Percentiles rank a stretch among this genome's conserved stretches.
phyloP scores from a whole-genome alignment of 2,329 filamentous ascomycete genomes.

The Ustulina deusta region DNA sequence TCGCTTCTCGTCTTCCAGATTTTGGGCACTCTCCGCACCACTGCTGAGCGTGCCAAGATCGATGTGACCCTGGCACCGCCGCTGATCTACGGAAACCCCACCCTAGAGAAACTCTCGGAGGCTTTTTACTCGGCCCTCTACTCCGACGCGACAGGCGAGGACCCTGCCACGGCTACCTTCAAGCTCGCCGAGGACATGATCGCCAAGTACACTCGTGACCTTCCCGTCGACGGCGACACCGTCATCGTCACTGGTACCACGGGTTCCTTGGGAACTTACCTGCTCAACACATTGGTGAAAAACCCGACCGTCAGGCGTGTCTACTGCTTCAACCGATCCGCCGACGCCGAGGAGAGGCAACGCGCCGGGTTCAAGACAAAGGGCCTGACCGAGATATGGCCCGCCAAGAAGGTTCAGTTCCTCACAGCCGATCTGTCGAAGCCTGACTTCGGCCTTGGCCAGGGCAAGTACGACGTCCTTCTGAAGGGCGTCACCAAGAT shows the following conservation, averaged over 20 bases:
- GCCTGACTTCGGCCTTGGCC: slow-evolving; percentile 60
- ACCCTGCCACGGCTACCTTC: slow-evolving; percentile 38
- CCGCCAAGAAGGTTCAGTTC: slow-evolving; percentile 58
- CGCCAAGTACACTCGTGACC: slow-evolving; percentile 44
- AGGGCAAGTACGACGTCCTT: slow-evolving; percentile 54
- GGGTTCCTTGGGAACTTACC: slow-evolving; percentile 60
- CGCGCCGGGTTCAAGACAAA: slow-evolving; percentile 55
- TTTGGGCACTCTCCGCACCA: slow-evolving; percentile 52
- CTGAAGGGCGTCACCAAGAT: slow-evolving; percentile 57
- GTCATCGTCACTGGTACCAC: slow-evolving; percentile 62
- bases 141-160: slow-evolving; percentile 36
- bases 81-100: slow-evolving; percentile 55
- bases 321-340: slow-evolving; percentile 62
- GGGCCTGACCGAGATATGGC: slow-evolving; percentile 53
- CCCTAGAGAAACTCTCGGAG: slow-evolving; percentile 49
- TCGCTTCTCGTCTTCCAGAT: slow-evolving; percentile 53
- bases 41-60: slow-evolving; percentile 47
- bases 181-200: slow-evolving; percentile 42
- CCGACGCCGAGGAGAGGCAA: slow-evolving; percentile 53
- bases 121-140: slow-evolving; percentile 49
- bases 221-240: slow-evolving; percentile 49
- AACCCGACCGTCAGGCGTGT: slow-evolving; percentile 54
- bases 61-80: slow-evolving; percentile 51
- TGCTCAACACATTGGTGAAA: slow-evolving; percentile 54
- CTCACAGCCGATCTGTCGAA: slow-evolving; percentile 61